Evolutionary conservation across 2,329 filamentous ascomycete species (phyloP).

Genomic region (Claviceps fusiformis): DNA sequence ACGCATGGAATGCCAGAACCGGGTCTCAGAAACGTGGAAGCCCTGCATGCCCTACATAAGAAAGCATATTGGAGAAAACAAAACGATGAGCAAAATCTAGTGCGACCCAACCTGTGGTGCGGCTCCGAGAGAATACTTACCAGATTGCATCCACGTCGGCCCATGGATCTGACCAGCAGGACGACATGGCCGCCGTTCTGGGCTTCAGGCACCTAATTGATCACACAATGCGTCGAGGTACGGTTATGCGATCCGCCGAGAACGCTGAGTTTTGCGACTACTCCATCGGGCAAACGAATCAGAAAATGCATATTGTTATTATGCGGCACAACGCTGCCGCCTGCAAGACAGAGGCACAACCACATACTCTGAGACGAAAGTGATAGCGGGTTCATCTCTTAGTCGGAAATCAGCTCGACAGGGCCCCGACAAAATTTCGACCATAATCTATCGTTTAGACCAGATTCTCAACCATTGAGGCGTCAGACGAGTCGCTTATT

Average conservation of each 20-base stretch:
- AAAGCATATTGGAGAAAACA: too few species aligned
- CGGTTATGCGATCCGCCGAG: neutral
- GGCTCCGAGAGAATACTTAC: neutral
- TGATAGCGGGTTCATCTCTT: neutral
- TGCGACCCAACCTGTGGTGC: neutral
- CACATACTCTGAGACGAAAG: neutral
- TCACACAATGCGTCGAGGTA: neutral
- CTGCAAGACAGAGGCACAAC: too few species aligned
- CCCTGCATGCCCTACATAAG: too few species aligned
- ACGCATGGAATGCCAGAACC: too few species aligned
- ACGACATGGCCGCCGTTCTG: too few species aligned
- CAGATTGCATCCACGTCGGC: neutral
- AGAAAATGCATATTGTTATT: neutral
- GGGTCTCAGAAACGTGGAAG: too few species aligned
- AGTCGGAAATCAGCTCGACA: neutral
- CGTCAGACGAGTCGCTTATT: too few species aligned
- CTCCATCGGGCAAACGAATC: neutral
- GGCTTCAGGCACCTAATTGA: neutral
- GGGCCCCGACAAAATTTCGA: neutral
- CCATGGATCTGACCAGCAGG: neutral
- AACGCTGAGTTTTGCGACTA: neutral
- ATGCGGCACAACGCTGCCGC: neutral
- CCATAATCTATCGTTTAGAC: too few species aligned
- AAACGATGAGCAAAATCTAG: neutral
- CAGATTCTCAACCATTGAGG: neutral